These are phyloP conservation scores for Drechmeria coniospora DNA, from an alignment of 2,329 filamentous ascomycete species.

Conservation along the genomic window DNA sequence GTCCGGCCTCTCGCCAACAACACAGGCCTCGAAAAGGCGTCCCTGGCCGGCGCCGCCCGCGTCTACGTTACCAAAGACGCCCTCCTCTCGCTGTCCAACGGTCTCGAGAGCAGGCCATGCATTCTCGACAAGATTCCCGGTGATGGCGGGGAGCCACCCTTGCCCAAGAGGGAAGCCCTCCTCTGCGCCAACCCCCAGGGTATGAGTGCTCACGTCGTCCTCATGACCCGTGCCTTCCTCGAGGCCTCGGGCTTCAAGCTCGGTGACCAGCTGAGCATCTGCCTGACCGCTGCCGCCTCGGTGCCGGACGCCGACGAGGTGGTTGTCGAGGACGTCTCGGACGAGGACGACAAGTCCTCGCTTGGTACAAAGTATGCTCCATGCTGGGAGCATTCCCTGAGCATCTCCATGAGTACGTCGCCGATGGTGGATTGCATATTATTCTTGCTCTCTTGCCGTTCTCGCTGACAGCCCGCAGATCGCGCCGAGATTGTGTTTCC, in stretches of 20 bases:
- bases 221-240: constrained; percentile 61
- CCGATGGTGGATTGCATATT: no score
- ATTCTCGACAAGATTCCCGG: constrained; percentile 18
- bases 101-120: constrained; percentile 26
- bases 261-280: constrained; percentile 46
- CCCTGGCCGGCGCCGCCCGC: constrained; percentile 26
- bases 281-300: constrained; percentile 37
- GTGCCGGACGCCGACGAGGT: constrained; percentile 42
- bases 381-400: constrained; percentile 21
- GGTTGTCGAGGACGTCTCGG: constrained; percentile 42
- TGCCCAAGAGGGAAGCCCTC: constrained; percentile 26
- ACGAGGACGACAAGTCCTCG: constrained; percentile 16
- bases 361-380: constrained; percentile 13
- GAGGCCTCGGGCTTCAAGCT: constrained; percentile 58
- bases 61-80: constrained; percentile 33
- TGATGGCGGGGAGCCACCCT: constrained; percentile 7
- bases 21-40: constrained; percentile 24
- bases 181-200: constrained; percentile 40
- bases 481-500: constrained; percentile 53
- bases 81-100: constrained; percentile 27
- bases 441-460: no score
- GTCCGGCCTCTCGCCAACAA: constrained; percentile 27
- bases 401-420: constrained; percentile 16
- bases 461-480: no score
- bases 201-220: constrained; percentile 49